Evolutionary conservation across 202 grass and related monocot genomes (phyloP).

Genomic region (Zizania palustris): DNA sequence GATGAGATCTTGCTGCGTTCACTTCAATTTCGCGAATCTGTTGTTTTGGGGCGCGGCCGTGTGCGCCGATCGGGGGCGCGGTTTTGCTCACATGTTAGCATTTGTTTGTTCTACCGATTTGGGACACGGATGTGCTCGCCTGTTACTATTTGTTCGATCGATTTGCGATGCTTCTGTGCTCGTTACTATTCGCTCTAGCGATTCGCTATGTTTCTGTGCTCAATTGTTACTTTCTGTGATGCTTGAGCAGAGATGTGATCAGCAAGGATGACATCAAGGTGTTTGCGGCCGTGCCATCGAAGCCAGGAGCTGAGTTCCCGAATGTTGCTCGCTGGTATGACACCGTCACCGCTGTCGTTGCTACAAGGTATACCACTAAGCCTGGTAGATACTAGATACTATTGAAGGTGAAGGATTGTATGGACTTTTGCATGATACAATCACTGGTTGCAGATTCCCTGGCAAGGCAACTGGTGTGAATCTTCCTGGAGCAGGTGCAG

Average conservation of each 20-base stretch:
- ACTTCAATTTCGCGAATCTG: neutral
- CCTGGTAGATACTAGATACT: neutral
- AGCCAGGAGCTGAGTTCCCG: slow-evolving; percentile 64
- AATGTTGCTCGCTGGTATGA: slow-evolving; percentile 80
- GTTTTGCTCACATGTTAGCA: neutral
- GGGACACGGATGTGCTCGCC: no score
- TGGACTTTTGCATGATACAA: neutral
- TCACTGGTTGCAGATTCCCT: slow-evolving; percentile 65
- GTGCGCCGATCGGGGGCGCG: no score
- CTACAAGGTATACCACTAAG: no score
- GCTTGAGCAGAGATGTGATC: slow-evolving; percentile 49
- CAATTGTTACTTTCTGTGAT: neutral
- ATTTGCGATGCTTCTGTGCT: no score
- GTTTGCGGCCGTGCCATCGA: slow-evolving; percentile 62
- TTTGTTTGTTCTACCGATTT: neutral
- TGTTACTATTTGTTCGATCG: no score
- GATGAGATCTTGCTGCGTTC: neutral
- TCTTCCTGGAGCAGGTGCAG: slow-evolving; percentile 40
- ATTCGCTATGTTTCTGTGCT: no score
- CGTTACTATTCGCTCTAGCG: no score
- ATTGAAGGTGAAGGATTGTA: neutral
- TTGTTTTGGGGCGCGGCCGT: neutral
- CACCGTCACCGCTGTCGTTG: slow-evolving; percentile 50
- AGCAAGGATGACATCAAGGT: slow-evolving; percentile 88
- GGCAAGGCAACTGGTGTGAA: slow-evolving; percentile 72